Conservation (phyloP, 768 basidiomycete species). For the Kwoniella newhampshirensis region DNA sequence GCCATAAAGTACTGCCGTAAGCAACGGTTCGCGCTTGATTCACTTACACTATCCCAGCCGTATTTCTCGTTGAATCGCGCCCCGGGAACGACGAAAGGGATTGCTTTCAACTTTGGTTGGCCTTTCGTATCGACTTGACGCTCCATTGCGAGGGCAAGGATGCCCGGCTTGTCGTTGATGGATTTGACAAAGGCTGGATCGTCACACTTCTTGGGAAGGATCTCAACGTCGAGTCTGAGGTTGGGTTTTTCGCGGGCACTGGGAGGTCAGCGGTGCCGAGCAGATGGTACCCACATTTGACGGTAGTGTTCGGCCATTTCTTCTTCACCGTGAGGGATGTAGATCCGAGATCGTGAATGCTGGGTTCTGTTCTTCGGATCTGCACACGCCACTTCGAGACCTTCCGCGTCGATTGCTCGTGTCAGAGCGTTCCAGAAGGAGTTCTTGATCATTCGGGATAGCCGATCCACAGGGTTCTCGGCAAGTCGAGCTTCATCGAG, state of each 20-base stretch:
- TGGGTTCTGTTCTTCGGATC: slow-evolving; percentile 97
- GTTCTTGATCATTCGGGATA: slow-evolving; percentile 95
- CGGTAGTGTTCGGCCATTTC: slow-evolving; percentile 95
- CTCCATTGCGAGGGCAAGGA: slow-evolving; percentile 87
- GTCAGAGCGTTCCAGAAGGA: slow-evolving; percentile 99
- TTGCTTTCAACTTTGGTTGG: slow-evolving; percentile 81
- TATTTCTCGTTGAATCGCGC: slow-evolving; percentile 54
- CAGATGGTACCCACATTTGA: slow-evolving; percentile 60
- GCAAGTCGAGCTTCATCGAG: slow-evolving; percentile 97
- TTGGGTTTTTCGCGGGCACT: slow-evolving; percentile 83
- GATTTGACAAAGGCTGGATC: slow-evolving; percentile 87
- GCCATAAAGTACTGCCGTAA: slow-evolving; percentile 49
- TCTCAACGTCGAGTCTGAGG: slow-evolving; percentile 86
- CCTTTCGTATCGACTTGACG: slow-evolving; percentile 55
- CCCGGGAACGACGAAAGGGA: slow-evolving; percentile 96
- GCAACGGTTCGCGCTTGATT: neutral
- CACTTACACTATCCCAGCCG: slow-evolving; percentile 51
- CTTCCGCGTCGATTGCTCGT: slow-evolving; percentile 93
- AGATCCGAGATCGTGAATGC: slow-evolving; percentile 85
- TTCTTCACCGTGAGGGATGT: slow-evolving; percentile 89
- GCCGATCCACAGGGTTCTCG: slow-evolving; percentile 94
- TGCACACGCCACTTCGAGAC: slow-evolving; percentile 93
- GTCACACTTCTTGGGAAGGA: slow-evolving; percentile 81
- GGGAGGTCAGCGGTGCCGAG: slow-evolving; percentile 26
- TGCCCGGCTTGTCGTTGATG: slow-evolving; percentile 88